These are phyloP conservation scores for Zancudomyces culisetae DNA, from an alignment of 371 early-diverging fungal species.

Conservation along the genomic window DNA sequence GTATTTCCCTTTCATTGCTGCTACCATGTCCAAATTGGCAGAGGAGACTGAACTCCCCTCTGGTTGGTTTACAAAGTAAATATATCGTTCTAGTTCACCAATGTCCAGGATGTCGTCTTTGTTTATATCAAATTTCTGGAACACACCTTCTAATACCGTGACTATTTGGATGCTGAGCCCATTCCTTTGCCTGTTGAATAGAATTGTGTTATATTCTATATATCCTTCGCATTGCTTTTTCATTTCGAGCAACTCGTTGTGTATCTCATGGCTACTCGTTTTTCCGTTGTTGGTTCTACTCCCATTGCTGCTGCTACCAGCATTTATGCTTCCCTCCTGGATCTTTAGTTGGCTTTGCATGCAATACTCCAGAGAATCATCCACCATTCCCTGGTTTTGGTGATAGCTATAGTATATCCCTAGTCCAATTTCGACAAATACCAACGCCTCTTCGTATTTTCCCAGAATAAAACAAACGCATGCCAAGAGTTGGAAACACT, in stretches of 20 bases:
- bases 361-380: neutral
- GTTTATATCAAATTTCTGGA: conserved; percentile 19
- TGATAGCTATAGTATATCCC: conserved; percentile 1
- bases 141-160: conserved; percentile 11
- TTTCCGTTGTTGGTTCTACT: neutral
- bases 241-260: neutral
- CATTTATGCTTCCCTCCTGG: conserved; percentile 1
- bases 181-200: too few relatives aligned
- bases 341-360: neutral
- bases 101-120: conserved; percentile 17
- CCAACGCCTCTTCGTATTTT: conserved; percentile 11
- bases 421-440: conserved; percentile 14
- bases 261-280: neutral
- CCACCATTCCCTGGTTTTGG: neutral
- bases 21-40: neutral
- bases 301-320: too few relatives aligned
- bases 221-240: neutral
- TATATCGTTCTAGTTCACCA: conserved; percentile 13
- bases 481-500: conserved; percentile 24
- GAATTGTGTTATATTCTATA: too few relatives aligned
- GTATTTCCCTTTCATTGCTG: neutral
- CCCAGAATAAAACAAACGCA: conserved; percentile 22
- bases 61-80: conserved; percentile 13
- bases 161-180: conserved; percentile 10
- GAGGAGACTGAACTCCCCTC: neutral